Base-by-base conservation (phyloP, 345 rosid genomes). In the Erodium maritimum region DNA sequence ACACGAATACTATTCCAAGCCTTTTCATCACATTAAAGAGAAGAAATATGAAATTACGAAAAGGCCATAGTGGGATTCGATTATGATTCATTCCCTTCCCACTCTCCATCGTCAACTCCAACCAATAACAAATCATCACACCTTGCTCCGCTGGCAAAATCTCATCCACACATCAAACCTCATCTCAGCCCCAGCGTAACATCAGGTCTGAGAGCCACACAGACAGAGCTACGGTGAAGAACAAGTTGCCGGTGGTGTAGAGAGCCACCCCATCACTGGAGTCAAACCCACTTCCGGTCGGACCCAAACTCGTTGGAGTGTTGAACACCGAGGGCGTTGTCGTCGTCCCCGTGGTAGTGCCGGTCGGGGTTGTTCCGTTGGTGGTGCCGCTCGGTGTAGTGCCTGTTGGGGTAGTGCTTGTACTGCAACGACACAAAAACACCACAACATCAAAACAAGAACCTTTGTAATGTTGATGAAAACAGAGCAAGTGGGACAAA, bases 1-100 rank as follows among this genome's bases (percentile, higher is more conserved):
- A 53, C 61, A 54, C 59, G 61, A 70, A 77, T 75, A 75, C 13
- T 63, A 79, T 77, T 75, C 85, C 74, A 63, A 48, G 55, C 42
- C 10, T 17, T 42, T 21, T n/a, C n/a, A n/a, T 6, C 12, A 21
- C 33, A 24, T 57, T 33, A 29, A 17, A 3, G 0, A 0, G 1
- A 17, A 29, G 1, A 21, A 52, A 20, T n/a, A n/a, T n/a, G n/a
- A n/a, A n/a, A n/a, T n/a, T n/a, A n/a, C n/a, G 16, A 33, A 22
- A 51, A 65, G 52, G 29, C 29, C 53, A 25, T 25, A 57, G 68
- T 57, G 71, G 64, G 73, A 66, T 61, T 58, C 65, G 75, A 65
- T 64, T n/a, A 29, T 29, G 8, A 29, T 29, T 45, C 42, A 24
- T 34, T 50, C 21, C 51, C 63, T 24, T 29, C 17, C 8, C 48